Base-by-base conservation (phyloP, 805 yeast genomes). In the Candida tammaniensis region DNA sequence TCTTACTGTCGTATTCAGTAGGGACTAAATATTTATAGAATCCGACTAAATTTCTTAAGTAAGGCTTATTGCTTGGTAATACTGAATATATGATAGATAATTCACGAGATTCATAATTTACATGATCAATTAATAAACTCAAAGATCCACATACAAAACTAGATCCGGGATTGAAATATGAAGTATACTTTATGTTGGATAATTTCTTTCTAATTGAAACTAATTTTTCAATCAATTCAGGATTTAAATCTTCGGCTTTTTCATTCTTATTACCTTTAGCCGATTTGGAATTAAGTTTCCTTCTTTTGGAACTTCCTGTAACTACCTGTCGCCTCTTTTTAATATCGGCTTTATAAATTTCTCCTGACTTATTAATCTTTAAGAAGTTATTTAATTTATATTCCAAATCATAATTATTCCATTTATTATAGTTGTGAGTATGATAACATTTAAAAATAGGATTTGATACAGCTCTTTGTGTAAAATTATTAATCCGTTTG, bases 161-260 rank as follows among this genome's bases (percentile, higher is more conserved):
- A 11, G 59, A 43, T 1, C 65, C 65, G 2, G 45, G 35, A 17
- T 45, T 43, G 25, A 61, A 43, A 27, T 35, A 49, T 2, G 61
- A 51, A 25, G 46, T 44, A 16, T 36, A 46, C 12, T 47, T 44
- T 1, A 49, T 42, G 30, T 50, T 27, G 6, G 21, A 22, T 16
- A 24, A 17, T 7, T 15, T 14, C 16, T 30, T 16, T 4, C 23
- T 24, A 8, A 22, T n/a, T 23, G 19, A 13, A 7, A 36, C 40
- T 7, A 34, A 12, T 17, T 42, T 43, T 9, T 36, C 31, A 10
- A 47, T 57, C 4, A 5, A 6, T 14, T 34, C 33, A 3, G 29
- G 3, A 16, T 34, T 22, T 7, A n/a, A 9, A 2, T 15, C 23
- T 24, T 44, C 47, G 3, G 4, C 9, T 8, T 27, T 17, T 22